A percentile compares a stretch with the other conserved stretches of the same genome.
Evolutionary conservation across 768 basidiomycete genomes (phyloP).

Genomic region (Pleurotus citrinopileatus): DNA sequence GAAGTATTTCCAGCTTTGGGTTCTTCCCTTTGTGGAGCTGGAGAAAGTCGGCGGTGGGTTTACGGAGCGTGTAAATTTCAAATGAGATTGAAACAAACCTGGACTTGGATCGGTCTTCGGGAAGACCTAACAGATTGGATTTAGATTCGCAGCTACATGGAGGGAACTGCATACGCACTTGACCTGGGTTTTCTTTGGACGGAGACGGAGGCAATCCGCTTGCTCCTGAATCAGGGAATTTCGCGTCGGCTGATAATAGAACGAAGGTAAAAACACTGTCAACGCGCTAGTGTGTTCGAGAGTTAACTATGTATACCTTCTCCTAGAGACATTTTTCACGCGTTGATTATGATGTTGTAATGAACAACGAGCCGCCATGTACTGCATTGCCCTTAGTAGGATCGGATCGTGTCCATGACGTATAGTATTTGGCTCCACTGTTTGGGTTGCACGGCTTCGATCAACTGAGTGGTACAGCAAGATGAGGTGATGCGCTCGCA

Average conservation of each 20-base stretch:
- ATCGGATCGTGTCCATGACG: background rate
- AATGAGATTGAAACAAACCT: conserved; percentile 20
- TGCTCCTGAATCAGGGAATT: conserved; percentile 33
- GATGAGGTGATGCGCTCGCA: no score
- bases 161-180: conserved; percentile 22
- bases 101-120: conserved; percentile 40
- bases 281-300: no score
- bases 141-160: background rate
- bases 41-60: conserved; percentile 19
- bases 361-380: no score
- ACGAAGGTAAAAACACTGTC: no score
- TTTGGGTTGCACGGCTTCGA: background rate
- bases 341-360: background rate
- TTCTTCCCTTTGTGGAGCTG: conserved; percentile 20
- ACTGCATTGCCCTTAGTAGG: background rate
- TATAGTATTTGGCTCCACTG: background rate
- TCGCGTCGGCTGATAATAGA: conserved; percentile 26
- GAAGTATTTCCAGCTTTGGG: conserved; percentile 21
- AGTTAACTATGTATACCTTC: no score
- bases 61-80: conserved; percentile 3
- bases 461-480: no score
- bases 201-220: conserved; percentile 41
- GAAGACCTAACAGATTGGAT: conserved; percentile 34
- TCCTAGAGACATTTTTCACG: conserved; percentile 1
- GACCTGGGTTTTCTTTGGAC: conserved; percentile 43